Conservation (phyloP, 495 filamentous ascomycete genomes). For the Pyronema domesticum region DNA sequence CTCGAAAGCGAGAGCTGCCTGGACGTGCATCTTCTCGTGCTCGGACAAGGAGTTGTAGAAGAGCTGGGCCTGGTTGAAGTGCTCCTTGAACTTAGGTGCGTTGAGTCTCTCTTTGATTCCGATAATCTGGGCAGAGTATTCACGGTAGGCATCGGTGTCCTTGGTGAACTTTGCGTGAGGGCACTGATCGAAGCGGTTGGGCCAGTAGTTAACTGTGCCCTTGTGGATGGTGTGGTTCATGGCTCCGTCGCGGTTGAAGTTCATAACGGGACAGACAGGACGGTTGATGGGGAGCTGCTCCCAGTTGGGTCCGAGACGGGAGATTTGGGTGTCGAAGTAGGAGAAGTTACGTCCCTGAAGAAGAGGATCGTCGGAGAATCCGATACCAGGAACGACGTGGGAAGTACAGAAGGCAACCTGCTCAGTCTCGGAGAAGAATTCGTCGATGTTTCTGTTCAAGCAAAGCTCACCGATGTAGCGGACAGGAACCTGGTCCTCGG, state of each 20-base stretch:
- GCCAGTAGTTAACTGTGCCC: slow-evolving; percentile 77
- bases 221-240: slow-evolving; percentile 42
- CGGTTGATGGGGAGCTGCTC: slow-evolving; percentile 62
- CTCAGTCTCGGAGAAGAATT: slow-evolving; percentile 76
- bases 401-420: slow-evolving; percentile 72
- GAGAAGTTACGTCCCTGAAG: slow-evolving; percentile 73
- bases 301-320: slow-evolving; percentile 68
- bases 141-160: slow-evolving; percentile 48
- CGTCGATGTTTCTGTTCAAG: slow-evolving; percentile 67
- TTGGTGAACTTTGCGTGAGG: slow-evolving; percentile 37
- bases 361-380: slow-evolving; percentile 70
- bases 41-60: slow-evolving; percentile 68
- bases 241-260: slow-evolving; percentile 60
- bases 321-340: slow-evolving; percentile 68
- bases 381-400: slow-evolving; percentile 74
- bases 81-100: slow-evolving; percentile 66
- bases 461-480: slow-evolving; percentile 66
- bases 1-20: slow-evolving; percentile 60
- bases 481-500: slow-evolving; percentile 64
- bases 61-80: slow-evolving; percentile 44
- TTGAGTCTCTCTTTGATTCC: slow-evolving; percentile 54
- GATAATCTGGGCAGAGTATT: slow-evolving; percentile 45
- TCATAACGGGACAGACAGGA: slow-evolving; percentile 61
- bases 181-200: slow-evolving; percentile 51
- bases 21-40: slow-evolving; percentile 53